A percentile compares a stretch with the other conserved stretches of the same genome.
Evolutionary conservation across 2,329 filamentous ascomycete species (phyloP).

Genomic region (Aspergillus sergii): DNA sequence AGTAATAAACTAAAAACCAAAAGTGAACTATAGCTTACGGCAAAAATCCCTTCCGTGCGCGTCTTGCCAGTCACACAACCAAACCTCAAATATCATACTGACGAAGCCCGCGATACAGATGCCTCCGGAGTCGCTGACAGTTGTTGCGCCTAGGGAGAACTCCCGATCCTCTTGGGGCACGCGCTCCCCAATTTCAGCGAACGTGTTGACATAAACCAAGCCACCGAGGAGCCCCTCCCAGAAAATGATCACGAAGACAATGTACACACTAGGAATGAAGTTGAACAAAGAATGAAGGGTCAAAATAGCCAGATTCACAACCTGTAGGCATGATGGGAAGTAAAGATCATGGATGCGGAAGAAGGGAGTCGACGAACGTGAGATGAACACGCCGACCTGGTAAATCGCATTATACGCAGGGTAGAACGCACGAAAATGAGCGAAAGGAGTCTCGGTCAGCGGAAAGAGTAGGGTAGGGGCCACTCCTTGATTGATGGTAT

Average conservation of each 20-base stretch:
- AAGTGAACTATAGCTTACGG: constrained; percentile 44
- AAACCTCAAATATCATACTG: constrained; percentile 79
- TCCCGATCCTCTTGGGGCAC: constrained; percentile 78
- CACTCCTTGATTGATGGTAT: constrained; percentile 96
- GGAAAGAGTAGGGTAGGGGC: constrained; percentile 88
- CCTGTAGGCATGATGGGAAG: constrained; percentile 77
- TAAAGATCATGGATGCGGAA: constrained; percentile 80
- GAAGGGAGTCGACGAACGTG: constrained; percentile 87
- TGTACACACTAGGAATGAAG: constrained; percentile 81
- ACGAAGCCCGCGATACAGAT: constrained; percentile 87
- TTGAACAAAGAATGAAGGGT: constrained; percentile 74
- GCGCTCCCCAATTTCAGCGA: constrained; percentile 87
- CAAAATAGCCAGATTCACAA: constrained; percentile 74
- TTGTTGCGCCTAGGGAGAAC: constrained; percentile 87
- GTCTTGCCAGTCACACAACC: constrained; percentile 83
- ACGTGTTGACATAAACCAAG: constrained; percentile 92
- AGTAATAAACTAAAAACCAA: background rate
- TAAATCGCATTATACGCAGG: constrained; percentile 94
- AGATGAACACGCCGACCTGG: constrained; percentile 92
- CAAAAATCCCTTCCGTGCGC: constrained; percentile 77
- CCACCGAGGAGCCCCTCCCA: constrained; percentile 95
- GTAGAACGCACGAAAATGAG: constrained; percentile 83
- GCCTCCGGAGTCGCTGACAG: constrained; percentile 86
- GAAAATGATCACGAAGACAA: constrained; percentile 84
- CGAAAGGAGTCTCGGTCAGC: constrained; percentile 73